phyloP scores from a whole-genome alignment of 345 rosid species.

The Syzygium oleosum region DNA sequence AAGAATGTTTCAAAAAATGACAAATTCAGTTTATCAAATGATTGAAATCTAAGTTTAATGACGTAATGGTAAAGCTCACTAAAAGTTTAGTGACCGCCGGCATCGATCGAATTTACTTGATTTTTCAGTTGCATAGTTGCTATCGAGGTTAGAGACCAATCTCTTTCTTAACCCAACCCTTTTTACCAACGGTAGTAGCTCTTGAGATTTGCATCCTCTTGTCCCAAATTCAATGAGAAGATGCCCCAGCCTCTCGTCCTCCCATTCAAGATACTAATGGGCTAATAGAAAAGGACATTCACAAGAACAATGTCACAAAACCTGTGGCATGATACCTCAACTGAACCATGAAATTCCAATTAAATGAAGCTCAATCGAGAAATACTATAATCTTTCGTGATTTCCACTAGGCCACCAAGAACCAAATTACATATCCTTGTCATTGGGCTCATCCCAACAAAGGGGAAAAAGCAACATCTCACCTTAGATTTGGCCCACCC shows the following conservation, averaged over 20 bases:
- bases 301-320: neutral
- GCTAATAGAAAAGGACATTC: neutral
- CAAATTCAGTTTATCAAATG: rapidly evolving
- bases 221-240: neutral
- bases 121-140: neutral
- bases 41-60: neutral
- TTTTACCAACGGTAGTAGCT: neutral
- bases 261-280: neutral
- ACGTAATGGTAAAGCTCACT: neutral
- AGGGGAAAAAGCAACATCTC: neutral
- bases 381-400: neutral
- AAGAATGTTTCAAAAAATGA: neutral
- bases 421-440: neutral
- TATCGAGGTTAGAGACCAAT: neutral
- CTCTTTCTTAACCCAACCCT: neutral
- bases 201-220: neutral
- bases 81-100: neutral
- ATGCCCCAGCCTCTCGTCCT: neutral
- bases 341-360: neutral
- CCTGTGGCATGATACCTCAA: neutral
- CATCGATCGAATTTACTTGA: rapidly evolving
- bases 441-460: neutral
- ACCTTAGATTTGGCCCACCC: neutral
- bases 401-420: neutral
- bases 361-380: neutral